Evolutionary conservation across 768 basidiomycete genomes (phyloP), one percentile per base, ranked within the genome.

Genomic region (Auricularia heimuer): DNA sequence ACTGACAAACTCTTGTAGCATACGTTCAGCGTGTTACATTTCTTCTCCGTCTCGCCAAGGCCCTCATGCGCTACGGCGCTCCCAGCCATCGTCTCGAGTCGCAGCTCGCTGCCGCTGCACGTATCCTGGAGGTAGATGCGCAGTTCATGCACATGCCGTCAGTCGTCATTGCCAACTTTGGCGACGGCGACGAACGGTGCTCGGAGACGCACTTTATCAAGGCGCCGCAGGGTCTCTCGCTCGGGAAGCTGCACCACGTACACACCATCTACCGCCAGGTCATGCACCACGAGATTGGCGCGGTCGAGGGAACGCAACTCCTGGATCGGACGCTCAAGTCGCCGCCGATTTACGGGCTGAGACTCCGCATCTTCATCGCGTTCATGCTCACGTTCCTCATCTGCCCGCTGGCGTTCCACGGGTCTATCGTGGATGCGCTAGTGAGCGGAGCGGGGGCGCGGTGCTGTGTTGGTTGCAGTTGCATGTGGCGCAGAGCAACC

Each of bases 31-130:
- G 81, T 35, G 80, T 80, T 66, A 85, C 87, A 63, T 97, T 97
- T 77, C 81, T 97, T 62, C 78, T 95, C 69, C 88, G 87, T 72
- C 82, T 97, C 33, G 91, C 92, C 2, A 89, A 92, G 72, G 90
- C 91, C 11, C 81, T 98, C 65, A 84, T 98, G 73, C 82, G 86
- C n/a, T 95, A 91, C 73, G 94, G 94, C 21, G 90, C 94, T n/a
- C 94, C 94, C 1, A 93, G 92, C 24, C 95, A 97, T 74, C 83
- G 95, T 21, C 88, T 95, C 67, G 93, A 96, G 76, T 87, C 91
- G 1, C 94, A 95, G 73, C 83, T 98, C 47, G 80, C 81, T 65
- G 84, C 90, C 3, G 92, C 92, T 2, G 88, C 93, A 4, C 77
- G 82, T 11, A 88, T 92, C 65, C 82, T 97, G 16, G 85, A 89